Evolutionary conservation across 2,329 filamentous ascomycete genomes (phyloP), one percentile per base, ranked within the genome.

Genomic region (Lachnellula hyalina): DNA sequence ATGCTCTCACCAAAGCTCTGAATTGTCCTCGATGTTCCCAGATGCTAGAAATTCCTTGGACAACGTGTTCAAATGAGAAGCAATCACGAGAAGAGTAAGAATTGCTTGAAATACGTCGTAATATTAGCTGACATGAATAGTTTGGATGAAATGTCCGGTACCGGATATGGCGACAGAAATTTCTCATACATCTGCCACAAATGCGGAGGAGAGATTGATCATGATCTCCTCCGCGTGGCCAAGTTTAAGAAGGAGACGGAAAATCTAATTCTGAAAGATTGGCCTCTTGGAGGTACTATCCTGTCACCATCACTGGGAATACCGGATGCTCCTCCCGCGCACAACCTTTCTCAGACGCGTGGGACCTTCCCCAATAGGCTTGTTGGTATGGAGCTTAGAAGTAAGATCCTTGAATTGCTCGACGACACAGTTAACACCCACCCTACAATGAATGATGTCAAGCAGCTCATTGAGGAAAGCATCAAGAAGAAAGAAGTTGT

Each of bases 201-300:
- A 1, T 92, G 87, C 65, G 58, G 64, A 0, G 68, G 71, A 1
- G 58, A 58, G 1, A 74, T 88, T 59, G 77, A 74, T 6, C 82
- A 84, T 61, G 77, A 86, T 47, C 71, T 75, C 2, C 75, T 91
- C 1, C 76, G 79, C n/a, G 77, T 84, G 1, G 74, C 70, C 44
- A 87, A 84, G 60, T 89, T 90, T 62, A 72, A 75, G 47, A 70
- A 67, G 14, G 86, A 91, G 62, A 69, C 79, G 5, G 66, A 75
- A 23, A 63, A 65, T 0, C 73, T 89, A 0, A 61, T 82, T 3
- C 56, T 69, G 3, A 61, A 75, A 3, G 62, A 74, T 14, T 65
- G 72, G 1, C 83, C 86, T 0, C 82, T 92, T 75, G 83, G 85
- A 0, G 87, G 88, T 1, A 90, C 87, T 0, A 67, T 90, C 4